phyloP scores from a whole-genome alignment of 148 eudicot genomes.

The Rhododendron henanense region DNA sequence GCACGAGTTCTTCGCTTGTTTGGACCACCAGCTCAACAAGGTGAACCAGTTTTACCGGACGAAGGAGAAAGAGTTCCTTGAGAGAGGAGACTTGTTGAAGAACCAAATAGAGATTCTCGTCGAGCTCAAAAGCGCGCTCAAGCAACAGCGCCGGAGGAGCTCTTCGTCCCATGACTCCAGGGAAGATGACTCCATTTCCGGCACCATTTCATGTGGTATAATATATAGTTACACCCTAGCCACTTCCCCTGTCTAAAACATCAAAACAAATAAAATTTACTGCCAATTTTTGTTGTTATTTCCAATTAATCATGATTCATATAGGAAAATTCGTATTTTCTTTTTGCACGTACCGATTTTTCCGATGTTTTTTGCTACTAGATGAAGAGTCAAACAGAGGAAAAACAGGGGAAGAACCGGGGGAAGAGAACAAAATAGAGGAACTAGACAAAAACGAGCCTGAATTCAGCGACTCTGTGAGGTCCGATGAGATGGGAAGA shows the following conservation, averaged over 20 bases:
- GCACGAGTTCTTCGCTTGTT: conserved; percentile 52
- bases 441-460: conserved; percentile 35
- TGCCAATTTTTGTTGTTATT: neutral
- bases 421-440: conserved; percentile 25
- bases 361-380: conserved; percentile 8
- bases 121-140: conserved; percentile 44
- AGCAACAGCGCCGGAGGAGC: conserved; percentile 29
- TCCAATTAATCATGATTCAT: too few relatives aligned
- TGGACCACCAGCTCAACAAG: conserved; percentile 82
- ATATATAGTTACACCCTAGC: neutral
- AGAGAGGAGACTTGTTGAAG: conserved; percentile 61
- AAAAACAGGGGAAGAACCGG: conserved; percentile 46
- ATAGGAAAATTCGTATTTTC: neutral
- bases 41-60: conserved; percentile 67
- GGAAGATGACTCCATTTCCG: conserved; percentile 66
- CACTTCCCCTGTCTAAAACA: neutral
- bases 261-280: neutral
- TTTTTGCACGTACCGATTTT: neutral
- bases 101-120: conserved; percentile 61
- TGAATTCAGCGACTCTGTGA: conserved; percentile 34
- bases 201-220: conserved; percentile 61
- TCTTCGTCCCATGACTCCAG: conserved; percentile 26
- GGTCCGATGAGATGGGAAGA: conserved; percentile 42
- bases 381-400: conserved; percentile 49
- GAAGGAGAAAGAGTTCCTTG: conserved; percentile 82